phyloP scores from a whole-genome alignment of 2,329 filamentous ascomycete species.

The Colletotrichum brevisporum region DNA sequence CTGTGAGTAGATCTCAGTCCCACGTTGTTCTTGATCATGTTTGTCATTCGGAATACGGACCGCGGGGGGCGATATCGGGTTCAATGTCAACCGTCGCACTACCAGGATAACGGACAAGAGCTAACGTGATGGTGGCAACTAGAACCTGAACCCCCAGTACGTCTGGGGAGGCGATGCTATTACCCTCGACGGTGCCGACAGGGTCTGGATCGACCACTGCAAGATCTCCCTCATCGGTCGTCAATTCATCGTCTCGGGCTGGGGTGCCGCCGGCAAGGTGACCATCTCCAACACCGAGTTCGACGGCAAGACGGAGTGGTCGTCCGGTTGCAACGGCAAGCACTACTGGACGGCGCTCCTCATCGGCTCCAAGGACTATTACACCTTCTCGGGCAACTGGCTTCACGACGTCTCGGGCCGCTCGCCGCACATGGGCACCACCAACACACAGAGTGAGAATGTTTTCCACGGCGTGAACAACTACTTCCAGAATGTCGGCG shows the following conservation, averaged over 20 bases:
- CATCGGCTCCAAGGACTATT: constrained; percentile 47
- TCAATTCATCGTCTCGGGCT: constrained; percentile 56
- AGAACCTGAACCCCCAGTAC: constrained; percentile 55
- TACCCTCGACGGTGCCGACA: constrained; percentile 51
- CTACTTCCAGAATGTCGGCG: constrained; percentile 47
- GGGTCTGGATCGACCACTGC: constrained; percentile 52
- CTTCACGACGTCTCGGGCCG: constrained; percentile 48
- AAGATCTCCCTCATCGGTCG: constrained; percentile 58
- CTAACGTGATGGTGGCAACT: not conserved
- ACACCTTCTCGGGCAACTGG: constrained; percentile 45
- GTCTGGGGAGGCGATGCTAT: constrained; percentile 51
- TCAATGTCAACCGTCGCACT: no score
- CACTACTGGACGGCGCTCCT: constrained; percentile 52
- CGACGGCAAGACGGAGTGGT: constrained; percentile 50
- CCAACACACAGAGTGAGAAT: constrained; percentile 26
- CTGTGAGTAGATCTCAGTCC: constrained; percentile 36
- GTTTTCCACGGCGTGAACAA: constrained; percentile 48
- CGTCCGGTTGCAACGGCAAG: constrained; percentile 48
- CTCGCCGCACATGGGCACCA: constrained; percentile 45
- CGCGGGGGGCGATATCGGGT: no score
- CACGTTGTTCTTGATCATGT: no score
- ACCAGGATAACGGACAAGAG: not conserved
- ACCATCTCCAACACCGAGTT: constrained; percentile 58
- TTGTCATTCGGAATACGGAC: no score
- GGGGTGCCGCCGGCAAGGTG: constrained; percentile 48